These are phyloP conservation scores for Cystofilobasidium bisporidii DNA, from an alignment of 768 basidiomycete genomes.

Conservation along the genomic window DNA sequence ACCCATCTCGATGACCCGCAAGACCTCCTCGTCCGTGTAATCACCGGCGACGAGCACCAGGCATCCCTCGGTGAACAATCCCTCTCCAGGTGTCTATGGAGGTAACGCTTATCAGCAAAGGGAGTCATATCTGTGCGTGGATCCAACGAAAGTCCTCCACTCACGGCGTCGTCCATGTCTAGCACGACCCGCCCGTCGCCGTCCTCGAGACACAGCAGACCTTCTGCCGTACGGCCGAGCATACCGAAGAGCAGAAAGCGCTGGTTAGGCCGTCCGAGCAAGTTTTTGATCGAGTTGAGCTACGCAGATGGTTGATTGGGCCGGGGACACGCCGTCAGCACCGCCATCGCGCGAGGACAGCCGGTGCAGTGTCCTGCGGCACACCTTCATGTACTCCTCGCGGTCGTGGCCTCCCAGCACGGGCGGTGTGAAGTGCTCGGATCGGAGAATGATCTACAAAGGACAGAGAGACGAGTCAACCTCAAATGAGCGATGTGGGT, in stretches of 20 bases:
- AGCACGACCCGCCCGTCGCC: conserved; percentile 80
- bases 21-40: conserved; percentile 81
- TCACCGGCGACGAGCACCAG: conserved; percentile 93
- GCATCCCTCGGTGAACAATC: conserved; percentile 90
- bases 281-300: conserved; percentile 92
- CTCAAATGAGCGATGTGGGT: no score
- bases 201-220: conserved; percentile 83
- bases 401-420: conserved; percentile 81
- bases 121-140: not conserved
- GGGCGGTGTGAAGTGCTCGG: conserved; percentile 96
- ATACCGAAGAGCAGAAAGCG: conserved; percentile 90
- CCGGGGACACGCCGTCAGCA: not conserved
- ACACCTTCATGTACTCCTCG: conserved; percentile 75
- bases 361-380: conserved; percentile 36
- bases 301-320: conserved; percentile 41
- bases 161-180: conserved; percentile 75
- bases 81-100: conserved; percentile 78
- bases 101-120: not conserved
- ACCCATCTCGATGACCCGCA: conserved; percentile 86
- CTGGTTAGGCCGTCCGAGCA: conserved; percentile 78
- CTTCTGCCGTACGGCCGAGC: conserved; percentile 80
- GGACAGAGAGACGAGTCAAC: not conserved
- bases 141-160: no score
- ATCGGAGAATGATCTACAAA: conserved; percentile 62
- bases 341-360: not conserved